phyloP scores from a whole-genome alignment of 1,284 basidiomycete genomes.

The Rhodotorula sp. region DNA sequence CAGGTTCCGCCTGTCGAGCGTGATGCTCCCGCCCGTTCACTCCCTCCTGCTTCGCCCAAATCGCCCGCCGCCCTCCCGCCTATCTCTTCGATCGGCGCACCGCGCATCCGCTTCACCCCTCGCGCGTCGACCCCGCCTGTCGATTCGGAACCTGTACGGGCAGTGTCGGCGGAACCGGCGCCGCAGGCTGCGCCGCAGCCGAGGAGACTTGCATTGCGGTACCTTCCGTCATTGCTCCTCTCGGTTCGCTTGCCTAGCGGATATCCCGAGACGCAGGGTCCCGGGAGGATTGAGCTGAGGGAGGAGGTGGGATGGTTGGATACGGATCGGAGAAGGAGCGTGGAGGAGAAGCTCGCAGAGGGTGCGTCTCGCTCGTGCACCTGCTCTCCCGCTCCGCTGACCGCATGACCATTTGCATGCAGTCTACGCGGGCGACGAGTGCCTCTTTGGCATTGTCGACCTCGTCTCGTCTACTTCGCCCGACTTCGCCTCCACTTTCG shows the following conservation, averaged over 20 bases:
- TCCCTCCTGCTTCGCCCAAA: background rate
- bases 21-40: background rate
- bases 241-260: slow-evolving; percentile 3
- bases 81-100: background rate
- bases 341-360: background rate
- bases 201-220: slow-evolving; percentile 16
- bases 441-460: slow-evolving; percentile 34
- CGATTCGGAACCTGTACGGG: background rate
- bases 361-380: background rate
- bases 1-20: background rate
- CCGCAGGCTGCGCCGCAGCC: background rate
- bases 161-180: background rate
- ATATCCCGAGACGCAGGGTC: slow-evolving; percentile 34
- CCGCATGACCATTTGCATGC: background rate
- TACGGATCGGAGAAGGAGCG: background rate
- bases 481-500: slow-evolving; percentile 25
- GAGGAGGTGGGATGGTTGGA: slow-evolving; percentile 26
- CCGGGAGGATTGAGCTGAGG: slow-evolving; percentile 4
- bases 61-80: background rate
- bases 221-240: slow-evolving; percentile 35
- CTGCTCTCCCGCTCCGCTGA: background rate
- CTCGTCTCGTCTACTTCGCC: slow-evolving; percentile 20
- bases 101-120: slow-evolving; percentile 13
- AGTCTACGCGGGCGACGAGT: slow-evolving; percentile 32
- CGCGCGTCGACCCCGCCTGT: background rate